phyloP scores from a whole-genome alignment of 1,284 basidiomycete species.

The Pascua guehoae region DNA sequence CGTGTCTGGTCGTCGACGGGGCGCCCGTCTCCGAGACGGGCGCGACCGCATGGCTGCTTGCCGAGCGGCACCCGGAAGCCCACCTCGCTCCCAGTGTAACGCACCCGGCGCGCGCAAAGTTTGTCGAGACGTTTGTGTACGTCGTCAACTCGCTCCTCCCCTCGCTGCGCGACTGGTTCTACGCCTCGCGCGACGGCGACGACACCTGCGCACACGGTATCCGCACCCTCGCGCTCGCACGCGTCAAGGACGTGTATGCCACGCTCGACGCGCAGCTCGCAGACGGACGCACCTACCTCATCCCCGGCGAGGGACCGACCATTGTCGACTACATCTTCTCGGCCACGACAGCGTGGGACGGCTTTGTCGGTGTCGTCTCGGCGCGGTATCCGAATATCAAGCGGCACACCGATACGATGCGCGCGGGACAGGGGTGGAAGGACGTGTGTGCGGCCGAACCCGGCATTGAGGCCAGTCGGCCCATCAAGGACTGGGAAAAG shows the following conservation, averaged over 20 bases:
- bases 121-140: constrained; percentile 20
- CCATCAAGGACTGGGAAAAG: constrained; percentile 10
- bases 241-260: constrained; percentile 5
- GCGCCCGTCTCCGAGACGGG: constrained; percentile 21
- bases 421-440: constrained; percentile 6
- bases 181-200: constrained; percentile 18
- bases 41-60: constrained; percentile 20
- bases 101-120: constrained; percentile 6
- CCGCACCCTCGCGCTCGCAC: constrained; percentile 11
- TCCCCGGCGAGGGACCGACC: background rate
- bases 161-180: constrained; percentile 27
- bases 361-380: constrained; percentile 3
- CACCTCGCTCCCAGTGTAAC: constrained; percentile 5
- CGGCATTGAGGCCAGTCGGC: background rate
- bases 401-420: constrained; percentile 7
- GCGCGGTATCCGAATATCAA: constrained; percentile 3
- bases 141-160: constrained; percentile 25
- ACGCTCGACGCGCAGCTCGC: constrained; percentile 3
- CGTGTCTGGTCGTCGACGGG: constrained; percentile 13
- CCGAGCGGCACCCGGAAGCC: constrained; percentile 17
- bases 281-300: background rate
- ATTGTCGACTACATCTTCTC: constrained; percentile 12
- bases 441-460: background rate
- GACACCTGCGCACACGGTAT: constrained; percentile 6
- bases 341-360: constrained; percentile 13